Conservation (phyloP, 2,329 filamentous ascomycete genomes). For the Trichoderma polysporum region DNA sequence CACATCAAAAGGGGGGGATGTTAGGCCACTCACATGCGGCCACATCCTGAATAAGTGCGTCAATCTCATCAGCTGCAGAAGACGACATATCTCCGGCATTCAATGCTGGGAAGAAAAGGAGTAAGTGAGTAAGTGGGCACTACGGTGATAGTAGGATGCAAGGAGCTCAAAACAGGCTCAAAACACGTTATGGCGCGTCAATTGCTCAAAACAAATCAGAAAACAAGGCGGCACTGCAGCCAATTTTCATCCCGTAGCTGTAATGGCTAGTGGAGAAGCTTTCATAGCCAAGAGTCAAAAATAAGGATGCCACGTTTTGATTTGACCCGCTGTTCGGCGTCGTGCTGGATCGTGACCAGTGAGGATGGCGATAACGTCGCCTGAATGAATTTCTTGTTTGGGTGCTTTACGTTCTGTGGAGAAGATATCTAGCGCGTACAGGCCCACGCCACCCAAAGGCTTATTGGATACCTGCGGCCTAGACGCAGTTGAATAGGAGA, state of each 20-base stretch:
- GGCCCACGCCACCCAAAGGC: background rate
- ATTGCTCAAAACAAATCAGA: background rate
- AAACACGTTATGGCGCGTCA: slow-evolving; percentile 10
- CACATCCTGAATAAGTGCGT: slow-evolving; percentile 39
- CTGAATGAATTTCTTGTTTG: background rate
- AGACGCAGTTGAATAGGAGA: background rate
- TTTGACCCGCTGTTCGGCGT: background rate
- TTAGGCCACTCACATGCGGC: slow-evolving; percentile 30
- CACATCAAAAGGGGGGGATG: background rate
- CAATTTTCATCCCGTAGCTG: background rate
- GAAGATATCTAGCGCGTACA: background rate
- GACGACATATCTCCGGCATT: slow-evolving; percentile 11
- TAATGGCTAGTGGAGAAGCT: background rate
- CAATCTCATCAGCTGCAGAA: slow-evolving; percentile 34
- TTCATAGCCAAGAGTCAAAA: background rate
- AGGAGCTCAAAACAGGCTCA: background rate
- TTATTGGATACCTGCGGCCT: background rate
- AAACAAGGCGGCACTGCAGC: background rate
- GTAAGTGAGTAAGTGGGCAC: background rate
- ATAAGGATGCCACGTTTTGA: background rate
- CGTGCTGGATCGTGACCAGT: background rate
- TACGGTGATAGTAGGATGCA: background rate
- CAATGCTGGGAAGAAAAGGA: background rate
- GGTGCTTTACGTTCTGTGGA: background rate
- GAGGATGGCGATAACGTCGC: background rate